Evolutionary conservation across 208 protist species (phyloP), one percentile per base, ranked within the genome.

Genomic region (Trypanosoma cruzi): DNA sequence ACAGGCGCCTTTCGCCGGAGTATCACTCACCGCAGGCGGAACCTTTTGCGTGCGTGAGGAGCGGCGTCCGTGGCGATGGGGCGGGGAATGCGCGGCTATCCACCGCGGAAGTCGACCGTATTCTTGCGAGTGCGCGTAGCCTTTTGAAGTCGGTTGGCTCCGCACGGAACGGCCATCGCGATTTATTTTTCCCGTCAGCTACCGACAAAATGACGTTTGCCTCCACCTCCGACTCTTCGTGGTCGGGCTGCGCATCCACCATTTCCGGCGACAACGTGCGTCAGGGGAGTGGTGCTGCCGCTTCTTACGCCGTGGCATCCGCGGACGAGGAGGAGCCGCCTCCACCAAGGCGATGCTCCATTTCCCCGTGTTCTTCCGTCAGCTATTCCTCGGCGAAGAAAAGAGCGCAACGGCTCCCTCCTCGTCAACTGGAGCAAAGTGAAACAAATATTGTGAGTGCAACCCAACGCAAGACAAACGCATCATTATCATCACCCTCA

Each of bases 341-440:
- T n/a, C n/a, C 24, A 26, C 28, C 10, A 13, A 8, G 29, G 44
- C 42, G 57, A 10, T 56, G 66, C 18, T 71, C 56, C 22, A 64
- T 26, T 36, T 71, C 66, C 34, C 66, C 66, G 11, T 71, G 66
- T 32, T 71, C 56, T 6, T 71, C 66, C 26, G 44, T 71, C 5
- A 71, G 66, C 34, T 71, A 71, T 32, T 71, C 66, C 10, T 62
- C 66, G 0, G 66, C 66, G 31, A 71, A 46, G 56, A 62, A 71
- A 29, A 37, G 66, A 29, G 31, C 24, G 11, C 52, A 52, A 37
- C 36, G 29, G 16, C 28, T 32, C 14, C 18, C 53, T 36, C 22
- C 5, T 5, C n/a, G 36, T 32, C 53, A 50, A 0, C 16, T 4
- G 10, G 40, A 62, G 36, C 10, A 24, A 16, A 24, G 24, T 54